Base-by-base conservation (phyloP, 495 filamentous ascomycete genomes). In the Penicillium taxi region DNA sequence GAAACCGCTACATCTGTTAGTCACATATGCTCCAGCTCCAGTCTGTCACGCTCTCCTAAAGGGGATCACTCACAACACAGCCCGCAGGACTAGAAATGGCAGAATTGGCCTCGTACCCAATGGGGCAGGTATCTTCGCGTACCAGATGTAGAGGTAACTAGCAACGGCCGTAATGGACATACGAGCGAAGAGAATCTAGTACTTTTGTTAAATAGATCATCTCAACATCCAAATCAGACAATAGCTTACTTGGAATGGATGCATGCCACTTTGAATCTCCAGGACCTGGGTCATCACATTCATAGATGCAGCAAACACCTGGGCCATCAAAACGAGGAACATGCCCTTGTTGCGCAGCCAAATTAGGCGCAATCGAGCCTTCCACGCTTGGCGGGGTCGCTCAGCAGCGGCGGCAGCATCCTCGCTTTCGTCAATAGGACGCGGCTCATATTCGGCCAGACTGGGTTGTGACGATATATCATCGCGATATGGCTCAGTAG, bases 241-340 rank as follows among this genome's bases (percentile, higher is more conserved):
- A 12, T 11, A 38, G n/a, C 50, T 21, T 59, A 78, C 75, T 63
- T 94, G 90, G 50, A 94, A 82, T 7, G 90, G 85, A 64, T 93
- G 77, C 68, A 91, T 80, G 0, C 65, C 64, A 21, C 75, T 86
- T 39, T 82, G 74, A 3, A 81, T 68, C 52, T 93, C 87, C 28
- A 96, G 63, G 2, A 93, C 52, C 25, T 90, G 72, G 0, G 87
- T 85, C 16, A 80, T 75, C 6, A 93, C 72, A 55, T 90, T 93
- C 91, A 98, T 98, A 29, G 85, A 59, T 0, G 81, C 80, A 0
- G 83, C 88, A 47, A 95, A 96, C 23, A 93, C 62, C 62, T 95
- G 88, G 7, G 88, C 72, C 15, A 80, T 19, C 12, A 86, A 56
- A 22, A 98, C 81, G 14, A 90, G 61, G 13, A 82, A 67, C 32